phyloP scores from a whole-genome alignment of 257 asterid species.

The Verbena officinalis region DNA sequence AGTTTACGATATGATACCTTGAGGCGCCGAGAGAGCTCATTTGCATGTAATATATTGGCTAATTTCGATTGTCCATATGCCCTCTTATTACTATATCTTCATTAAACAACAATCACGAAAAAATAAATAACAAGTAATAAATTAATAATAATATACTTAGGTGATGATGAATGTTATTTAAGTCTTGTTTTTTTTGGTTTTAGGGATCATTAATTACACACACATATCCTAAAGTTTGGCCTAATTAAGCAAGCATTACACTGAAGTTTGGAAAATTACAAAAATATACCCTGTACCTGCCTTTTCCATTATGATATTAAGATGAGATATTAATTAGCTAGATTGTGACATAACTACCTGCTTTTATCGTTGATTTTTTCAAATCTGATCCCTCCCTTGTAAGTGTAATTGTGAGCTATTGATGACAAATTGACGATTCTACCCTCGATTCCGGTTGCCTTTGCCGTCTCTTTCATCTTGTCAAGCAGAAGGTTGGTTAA shows the following conservation, averaged over 20 bases:
- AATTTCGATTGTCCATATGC: slow-evolving; percentile 81
- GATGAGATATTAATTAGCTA: background rate
- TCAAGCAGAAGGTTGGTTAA: slow-evolving; percentile 81
- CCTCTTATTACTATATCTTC: slow-evolving; percentile 62
- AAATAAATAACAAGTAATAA: background rate
- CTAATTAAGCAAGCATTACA: too few species aligned
- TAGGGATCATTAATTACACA: too few species aligned
- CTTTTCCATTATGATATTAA: background rate
- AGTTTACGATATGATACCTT: slow-evolving; percentile 38
- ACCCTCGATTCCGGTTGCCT: slow-evolving; percentile 57
- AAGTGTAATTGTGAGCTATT: slow-evolving; percentile 64
- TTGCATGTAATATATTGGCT: slow-evolving; percentile 73
- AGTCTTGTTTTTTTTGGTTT: too few species aligned
- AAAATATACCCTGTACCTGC: too few species aligned
- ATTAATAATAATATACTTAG: too few species aligned
- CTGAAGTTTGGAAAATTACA: too few species aligned
- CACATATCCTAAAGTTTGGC: too few species aligned
- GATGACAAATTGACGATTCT: slow-evolving; percentile 81
- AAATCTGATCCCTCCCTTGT: slow-evolving; percentile 56
- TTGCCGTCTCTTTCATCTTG: slow-evolving; percentile 76
- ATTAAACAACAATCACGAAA: background rate
- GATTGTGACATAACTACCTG: slow-evolving; percentile 33
- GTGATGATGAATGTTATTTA: too few species aligned
- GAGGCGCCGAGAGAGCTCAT: slow-evolving; percentile 57
- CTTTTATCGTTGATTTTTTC: slow-evolving; percentile 45